Evolutionary conservation across 306 rosid species (phyloP), one percentile per base, ranked within the genome.

Genomic region (Cucurbita argyrosperma): DNA sequence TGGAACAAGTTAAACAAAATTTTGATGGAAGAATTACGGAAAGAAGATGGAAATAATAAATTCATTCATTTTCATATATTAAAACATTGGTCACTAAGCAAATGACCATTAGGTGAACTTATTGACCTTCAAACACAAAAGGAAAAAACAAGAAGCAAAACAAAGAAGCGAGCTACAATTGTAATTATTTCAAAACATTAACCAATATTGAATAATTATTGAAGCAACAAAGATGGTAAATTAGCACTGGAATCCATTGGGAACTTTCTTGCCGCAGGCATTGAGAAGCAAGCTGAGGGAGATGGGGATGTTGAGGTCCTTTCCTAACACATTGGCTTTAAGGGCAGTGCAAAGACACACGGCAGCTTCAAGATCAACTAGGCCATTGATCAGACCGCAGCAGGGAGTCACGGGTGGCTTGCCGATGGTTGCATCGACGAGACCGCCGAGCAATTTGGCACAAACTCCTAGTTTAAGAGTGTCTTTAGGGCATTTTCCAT

Each of bases 271-370:
- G 0, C 75, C 47, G 79, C 97, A 91, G 45, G 79, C 87, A 68
- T 88, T 86, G 52, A 91, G 90, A 40, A 91, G 89, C 84, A 91
- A 81, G 82, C 76, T 87, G n/a, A 91, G 93, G 0, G 93, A 79
- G 66, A 89, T 0, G 0, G 96, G 97, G 73, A 91, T 42, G 83
- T 89, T 86, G 38, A 91, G 84, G 74, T 78, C 80, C 76, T 81
- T 83, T 47, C 96, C 96, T 60, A 91, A 74, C 71, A 89, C 80
- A 79, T 81, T 86, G 6, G 93, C 96, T 19, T 2, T 89, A 37
- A 89, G 78, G 43, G 84, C 96, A 74, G 91, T 85, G 85, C 96
- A 91, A 11, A 91, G 91, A 76, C 97, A 91, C 1, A 77, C 71
- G 1, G 93, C 96, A 11, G 93, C 93, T 37, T 89, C 96, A 12